phyloP scores from a whole-genome alignment of 768 basidiomycete species.

The Amanita muscaria region DNA sequence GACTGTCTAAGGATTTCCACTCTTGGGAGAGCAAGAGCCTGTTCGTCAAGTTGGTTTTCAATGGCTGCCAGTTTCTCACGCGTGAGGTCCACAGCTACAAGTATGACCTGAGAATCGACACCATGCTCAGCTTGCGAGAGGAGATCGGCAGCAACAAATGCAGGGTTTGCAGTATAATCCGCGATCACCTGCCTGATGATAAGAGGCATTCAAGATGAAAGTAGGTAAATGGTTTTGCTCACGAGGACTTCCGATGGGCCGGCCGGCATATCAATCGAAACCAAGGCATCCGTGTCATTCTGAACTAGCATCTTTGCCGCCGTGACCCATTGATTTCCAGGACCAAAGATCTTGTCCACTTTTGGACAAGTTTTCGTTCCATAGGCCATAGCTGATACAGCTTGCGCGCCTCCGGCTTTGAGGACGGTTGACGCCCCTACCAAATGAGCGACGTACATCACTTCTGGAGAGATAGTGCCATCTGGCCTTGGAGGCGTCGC shows the following conservation, averaged over 20 bases:
- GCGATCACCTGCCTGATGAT: slow-evolving; percentile 72
- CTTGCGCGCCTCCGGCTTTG: slow-evolving; percentile 95
- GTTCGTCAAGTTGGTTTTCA: slow-evolving; percentile 76
- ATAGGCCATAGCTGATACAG: slow-evolving; percentile 92
- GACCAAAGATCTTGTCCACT: slow-evolving; percentile 99
- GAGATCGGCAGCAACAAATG: slow-evolving; percentile 93
- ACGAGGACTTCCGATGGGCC: slow-evolving; percentile 97
- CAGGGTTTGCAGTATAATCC: slow-evolving; percentile 76
- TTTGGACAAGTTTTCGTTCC: slow-evolving; percentile 93
- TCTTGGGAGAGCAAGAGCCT: slow-evolving; percentile 79
- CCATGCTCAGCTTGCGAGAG: slow-evolving; percentile 98
- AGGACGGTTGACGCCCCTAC: slow-evolving; percentile 87
- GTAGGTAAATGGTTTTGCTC: slow-evolving; percentile 23
- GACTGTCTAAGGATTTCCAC: slow-evolving; percentile 88
- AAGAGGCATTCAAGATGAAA: slow-evolving; percentile 1
- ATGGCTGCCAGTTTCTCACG: slow-evolving; percentile 57
- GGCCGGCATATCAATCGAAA: slow-evolving; percentile 98
- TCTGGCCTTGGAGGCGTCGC: slow-evolving; percentile 94
- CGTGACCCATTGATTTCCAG: slow-evolving; percentile 99
- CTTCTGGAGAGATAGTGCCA: slow-evolving; percentile 92
- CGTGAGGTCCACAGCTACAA: slow-evolving; percentile 71
- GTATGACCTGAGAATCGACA: slow-evolving; percentile 94
- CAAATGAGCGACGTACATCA: slow-evolving; percentile 90
- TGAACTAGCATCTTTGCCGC: slow-evolving; percentile 99
- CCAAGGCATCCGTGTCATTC: slow-evolving; percentile 93